These are phyloP conservation scores for Coemansia sp. DNA, from an alignment of 192 early-diverging fungal genomes.

Conservation along the genomic window DNA sequence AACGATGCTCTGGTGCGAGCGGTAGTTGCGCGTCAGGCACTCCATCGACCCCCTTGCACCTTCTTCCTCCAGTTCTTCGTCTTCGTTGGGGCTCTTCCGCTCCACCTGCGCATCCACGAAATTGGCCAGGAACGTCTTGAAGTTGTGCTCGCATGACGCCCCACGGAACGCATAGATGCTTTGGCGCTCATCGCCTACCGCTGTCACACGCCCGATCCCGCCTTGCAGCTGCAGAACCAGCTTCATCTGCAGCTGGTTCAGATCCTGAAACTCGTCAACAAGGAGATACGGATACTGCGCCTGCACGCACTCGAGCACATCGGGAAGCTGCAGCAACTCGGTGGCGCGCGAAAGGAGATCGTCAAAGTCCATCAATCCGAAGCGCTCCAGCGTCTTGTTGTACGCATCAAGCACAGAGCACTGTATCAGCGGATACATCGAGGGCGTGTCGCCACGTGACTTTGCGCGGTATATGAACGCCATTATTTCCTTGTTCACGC, in stretches of 20 bases:
- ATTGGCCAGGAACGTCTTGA: conserved; percentile 27
- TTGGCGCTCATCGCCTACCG: conserved; percentile 52
- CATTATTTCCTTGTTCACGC: conserved; percentile 8
- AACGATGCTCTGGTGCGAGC: conserved; percentile 51
- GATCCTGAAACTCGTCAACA: conserved; percentile 55
- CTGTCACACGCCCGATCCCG: conserved; percentile 37
- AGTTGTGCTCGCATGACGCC: conserved; percentile 48
- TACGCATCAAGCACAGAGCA: conserved; percentile 43
- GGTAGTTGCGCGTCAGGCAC: conserved; percentile 48
- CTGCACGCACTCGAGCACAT: conserved; percentile 21
- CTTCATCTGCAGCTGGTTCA: conserved; percentile 49
- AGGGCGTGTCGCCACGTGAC: conserved; percentile 30
- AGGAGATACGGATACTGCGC: conserved; percentile 35
- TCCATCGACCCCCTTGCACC: conserved; percentile 15
- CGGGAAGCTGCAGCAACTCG: conserved; percentile 16
- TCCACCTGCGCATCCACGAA: conserved; percentile 49
- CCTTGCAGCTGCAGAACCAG: conserved; percentile 41
- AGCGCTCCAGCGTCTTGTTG: conserved; percentile 30
- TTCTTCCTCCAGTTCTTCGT: too few species aligned
- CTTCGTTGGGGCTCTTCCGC: background rate
- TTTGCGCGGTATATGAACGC: conserved; percentile 41
- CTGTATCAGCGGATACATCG: conserved; percentile 19
- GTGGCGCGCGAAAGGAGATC: conserved; percentile 34
- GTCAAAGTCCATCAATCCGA: conserved; percentile 50
- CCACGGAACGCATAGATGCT: conserved; percentile 54